These are phyloP conservation scores for Pittosporum tobira DNA, from an alignment of 129 eudicot species.

Conservation along the genomic window DNA sequence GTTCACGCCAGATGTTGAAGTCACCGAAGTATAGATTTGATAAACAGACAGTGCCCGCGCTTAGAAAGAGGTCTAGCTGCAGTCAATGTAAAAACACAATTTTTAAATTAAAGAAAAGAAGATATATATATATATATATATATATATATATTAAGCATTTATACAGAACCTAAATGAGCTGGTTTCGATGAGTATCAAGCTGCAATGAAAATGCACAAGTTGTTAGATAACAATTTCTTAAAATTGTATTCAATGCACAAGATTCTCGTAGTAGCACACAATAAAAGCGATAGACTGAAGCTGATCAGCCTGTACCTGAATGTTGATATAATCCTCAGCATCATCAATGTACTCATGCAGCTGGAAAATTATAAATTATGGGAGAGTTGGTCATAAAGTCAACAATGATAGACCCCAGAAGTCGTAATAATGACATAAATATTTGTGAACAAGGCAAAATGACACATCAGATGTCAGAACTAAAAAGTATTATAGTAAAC, in stretches of 20 bases:
- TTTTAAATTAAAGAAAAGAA: too few relatives aligned
- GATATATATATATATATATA: too few relatives aligned
- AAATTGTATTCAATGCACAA: too few relatives aligned
- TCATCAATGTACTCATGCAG: conserved; percentile 85
- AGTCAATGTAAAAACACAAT: conserved; percentile 5
- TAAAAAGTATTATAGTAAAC: too few relatives aligned
- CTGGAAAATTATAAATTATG: conserved; percentile 31
- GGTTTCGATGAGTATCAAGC: conserved; percentile 97
- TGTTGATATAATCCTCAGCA: conserved; percentile 91
- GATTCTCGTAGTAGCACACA: neutral
- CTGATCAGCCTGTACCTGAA: conserved; percentile 44
- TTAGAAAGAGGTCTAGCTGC: conserved; percentile 87
- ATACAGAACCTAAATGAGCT: conserved; percentile 73
- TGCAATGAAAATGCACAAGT: conserved; percentile 24
- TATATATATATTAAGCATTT: too few relatives aligned
- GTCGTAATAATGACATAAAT: too few relatives aligned
- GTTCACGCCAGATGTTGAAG: conserved; percentile 84
- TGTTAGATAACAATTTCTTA: conserved; percentile 13
- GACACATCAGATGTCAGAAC: neutral
- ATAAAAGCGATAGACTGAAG: neutral
- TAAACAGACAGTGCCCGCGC: conserved; percentile 70
- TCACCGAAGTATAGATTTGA: conserved; percentile 64
- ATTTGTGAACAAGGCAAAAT: too few relatives aligned
- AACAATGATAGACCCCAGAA: too few relatives aligned
- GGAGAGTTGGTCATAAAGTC: neutral